Evolutionary conservation across 345 rosid genomes (phyloP).

Genomic region (Mallotus nudiflorus): DNA sequence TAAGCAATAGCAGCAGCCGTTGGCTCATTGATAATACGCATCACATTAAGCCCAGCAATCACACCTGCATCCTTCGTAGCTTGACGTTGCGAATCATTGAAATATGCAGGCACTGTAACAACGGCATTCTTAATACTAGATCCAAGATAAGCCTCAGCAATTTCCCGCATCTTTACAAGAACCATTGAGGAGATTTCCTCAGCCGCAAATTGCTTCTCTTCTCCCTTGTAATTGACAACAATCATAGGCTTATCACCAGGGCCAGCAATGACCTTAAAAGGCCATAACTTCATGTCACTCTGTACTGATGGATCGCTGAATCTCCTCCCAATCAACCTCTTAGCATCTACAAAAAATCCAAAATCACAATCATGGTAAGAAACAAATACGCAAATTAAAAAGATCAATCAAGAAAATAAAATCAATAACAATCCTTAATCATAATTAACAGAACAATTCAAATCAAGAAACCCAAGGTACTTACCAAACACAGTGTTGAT

Average conservation of each 20-base stretch:
- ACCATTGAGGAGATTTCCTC: constrained; percentile 53
- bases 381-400: background rate
- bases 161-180: constrained; percentile 42
- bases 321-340: constrained; percentile 52
- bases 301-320: constrained; percentile 44
- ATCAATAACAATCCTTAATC: background rate
- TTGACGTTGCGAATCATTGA: constrained; percentile 50
- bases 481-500: constrained; percentile 41
- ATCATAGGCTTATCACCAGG: constrained; percentile 52
- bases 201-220: too few species aligned
- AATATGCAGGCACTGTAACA: constrained; percentile 48
- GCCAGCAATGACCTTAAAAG: constrained; percentile 43
- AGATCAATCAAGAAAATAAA: too few species aligned
- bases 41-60: too few species aligned
- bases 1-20: constrained; percentile 52
- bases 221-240: constrained; percentile 42
- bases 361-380: background rate
- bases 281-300: constrained; percentile 41
- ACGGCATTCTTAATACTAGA: constrained; percentile 35
- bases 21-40: constrained; percentile 49
- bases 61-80: constrained; percentile 54
- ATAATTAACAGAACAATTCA: too few species aligned
- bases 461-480: too few species aligned
- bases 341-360: constrained; percentile 33
- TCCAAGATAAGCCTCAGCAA: constrained; percentile 43